Percentiles rank a stretch among this genome's conserved stretches.
Conservation (phyloP, 2,329 filamentous ascomycete species). For the Ophiostoma perfectum region DNA sequence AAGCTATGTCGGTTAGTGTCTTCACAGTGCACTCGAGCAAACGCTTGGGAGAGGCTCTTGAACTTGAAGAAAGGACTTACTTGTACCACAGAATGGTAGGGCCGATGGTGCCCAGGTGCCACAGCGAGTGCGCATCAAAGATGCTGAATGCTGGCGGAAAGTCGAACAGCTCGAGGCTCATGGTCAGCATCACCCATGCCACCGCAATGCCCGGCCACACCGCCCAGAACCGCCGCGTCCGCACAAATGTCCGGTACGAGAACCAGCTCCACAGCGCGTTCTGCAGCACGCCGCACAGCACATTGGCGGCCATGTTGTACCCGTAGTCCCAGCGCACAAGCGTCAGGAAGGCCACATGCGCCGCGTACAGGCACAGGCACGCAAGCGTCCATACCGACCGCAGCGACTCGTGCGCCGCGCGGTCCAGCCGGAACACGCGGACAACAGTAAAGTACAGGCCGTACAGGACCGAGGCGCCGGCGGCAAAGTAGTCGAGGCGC, state of each 20-base stretch:
- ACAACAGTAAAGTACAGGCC: slow-evolving; percentile 82
- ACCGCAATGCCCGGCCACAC: slow-evolving; percentile 88
- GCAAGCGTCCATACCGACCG: slow-evolving; percentile 69
- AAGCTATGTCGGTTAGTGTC: slow-evolving; percentile 54
- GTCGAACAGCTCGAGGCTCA: slow-evolving; percentile 93
- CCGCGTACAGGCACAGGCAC: slow-evolving; percentile 64
- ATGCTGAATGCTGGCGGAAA: slow-evolving; percentile 79
- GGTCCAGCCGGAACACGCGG: slow-evolving; percentile 75
- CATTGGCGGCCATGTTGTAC: slow-evolving; percentile 97
- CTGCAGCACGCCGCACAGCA: slow-evolving; percentile 70
- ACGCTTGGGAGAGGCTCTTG: no score
- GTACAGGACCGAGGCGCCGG: slow-evolving; percentile 84
- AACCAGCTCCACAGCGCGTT: slow-evolving; percentile 85
- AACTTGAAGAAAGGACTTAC: slow-evolving; percentile 51
- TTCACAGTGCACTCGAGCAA: no score
- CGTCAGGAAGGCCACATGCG: slow-evolving; percentile 78
- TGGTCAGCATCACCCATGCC: slow-evolving; percentile 83
- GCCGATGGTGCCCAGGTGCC: slow-evolving; percentile 88
- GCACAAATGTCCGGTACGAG: slow-evolving; percentile 66
- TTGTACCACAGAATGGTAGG: slow-evolving; percentile 91
- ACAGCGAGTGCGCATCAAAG: slow-evolving; percentile 89
- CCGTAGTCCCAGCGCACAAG: slow-evolving; percentile 89
- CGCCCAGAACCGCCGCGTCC: slow-evolving; percentile 70
- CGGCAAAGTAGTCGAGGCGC: slow-evolving; percentile 93
- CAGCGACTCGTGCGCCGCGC: slow-evolving; percentile 34